Evolutionary conservation across 306 rosid genomes (phyloP).

Genomic region (Ceratonia siliqua): DNA sequence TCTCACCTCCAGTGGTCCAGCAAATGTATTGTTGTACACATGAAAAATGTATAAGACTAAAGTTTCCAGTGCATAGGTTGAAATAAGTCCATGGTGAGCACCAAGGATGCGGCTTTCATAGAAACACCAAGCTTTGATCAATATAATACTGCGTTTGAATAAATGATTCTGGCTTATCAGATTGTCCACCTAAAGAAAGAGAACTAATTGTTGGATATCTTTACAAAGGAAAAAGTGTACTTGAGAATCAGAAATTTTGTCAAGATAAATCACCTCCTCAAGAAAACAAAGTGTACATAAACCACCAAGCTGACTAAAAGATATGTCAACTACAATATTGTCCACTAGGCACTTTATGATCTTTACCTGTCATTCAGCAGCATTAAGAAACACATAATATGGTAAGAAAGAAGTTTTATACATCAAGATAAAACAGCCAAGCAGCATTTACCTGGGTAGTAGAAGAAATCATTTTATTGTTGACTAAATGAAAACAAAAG

Average conservation of each 20-base stretch:
- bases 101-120: constrained; percentile 86
- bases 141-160: constrained; percentile 77
- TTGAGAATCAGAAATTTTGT: background rate
- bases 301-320: constrained; percentile 80
- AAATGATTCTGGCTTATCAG: constrained; percentile 61
- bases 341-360: constrained; percentile 78
- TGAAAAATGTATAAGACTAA: constrained; percentile 81
- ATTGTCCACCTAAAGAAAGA: constrained; percentile 59
- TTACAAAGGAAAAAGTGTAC: background rate
- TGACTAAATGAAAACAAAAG: background rate
- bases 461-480: background rate
- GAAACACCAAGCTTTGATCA: constrained; percentile 95
- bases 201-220: constrained; percentile 19
- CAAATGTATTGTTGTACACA: constrained; percentile 55
- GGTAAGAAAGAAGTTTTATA: background rate
- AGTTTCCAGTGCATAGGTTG: constrained; percentile 82
- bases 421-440: background rate
- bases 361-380: constrained; percentile 66
- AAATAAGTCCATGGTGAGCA: constrained; percentile 81
- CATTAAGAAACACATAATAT: background rate
- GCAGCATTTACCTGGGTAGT: background rate
- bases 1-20: constrained; percentile 91
- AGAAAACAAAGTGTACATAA: constrained; percentile 84
- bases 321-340: constrained; percentile 81
- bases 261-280: constrained; percentile 59